Evolutionary conservation across 495 filamentous ascomycete genomes (phyloP), one percentile per base, ranked within the genome.

Genomic region (Penicillium fimorum): DNA sequence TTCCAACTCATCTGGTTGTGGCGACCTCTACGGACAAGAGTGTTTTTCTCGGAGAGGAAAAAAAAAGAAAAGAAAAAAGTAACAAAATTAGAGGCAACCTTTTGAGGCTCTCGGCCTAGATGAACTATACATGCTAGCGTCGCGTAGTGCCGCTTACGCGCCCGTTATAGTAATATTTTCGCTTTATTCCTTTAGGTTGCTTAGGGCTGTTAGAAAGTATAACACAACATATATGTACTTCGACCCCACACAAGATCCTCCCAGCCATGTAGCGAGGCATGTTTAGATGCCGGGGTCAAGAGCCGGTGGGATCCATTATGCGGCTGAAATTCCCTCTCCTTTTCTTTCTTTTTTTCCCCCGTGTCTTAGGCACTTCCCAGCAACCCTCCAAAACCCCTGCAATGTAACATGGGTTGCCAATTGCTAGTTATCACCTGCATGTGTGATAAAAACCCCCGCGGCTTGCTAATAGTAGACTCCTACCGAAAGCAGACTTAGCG

Each of bases 241-340:
- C 35, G 35, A 15, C n/a, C 33, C 35, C 35, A n/a, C 35, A 38
- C 35, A 17, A 38, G n/a, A n/a, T n/a, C n/a, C n/a, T 17, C 17
- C 35, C 35, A 38, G 35, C 6, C 15, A n/a, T 38, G n/a, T 8
- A 17, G n/a, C 35, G 15, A 38, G 35, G 1, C 35, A n/a, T 38
- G n/a, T 8, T 38, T 38, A 38, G 35, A 38, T 17, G 5, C 35
- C 35, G 15, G 0, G 35, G 9, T n/a, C n/a, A 24, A 10, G 18
- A 24, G 18, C 41, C 20, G 12, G 40, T 43, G 17, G 22, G 11
- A 43, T 41, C n/a, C 20, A 35, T 35, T 41, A 29, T 51, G 49
- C 49, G 49, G 35, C 49, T 51, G 49, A 30, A 24, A 51, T 40
- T n/a, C 49, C 35, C 49, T 12, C 5, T 2, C 20, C 2, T 22